phyloP scores from a whole-genome alignment of 2,329 filamentous ascomycete genomes.

The Neofusicoccum ribis region DNA sequence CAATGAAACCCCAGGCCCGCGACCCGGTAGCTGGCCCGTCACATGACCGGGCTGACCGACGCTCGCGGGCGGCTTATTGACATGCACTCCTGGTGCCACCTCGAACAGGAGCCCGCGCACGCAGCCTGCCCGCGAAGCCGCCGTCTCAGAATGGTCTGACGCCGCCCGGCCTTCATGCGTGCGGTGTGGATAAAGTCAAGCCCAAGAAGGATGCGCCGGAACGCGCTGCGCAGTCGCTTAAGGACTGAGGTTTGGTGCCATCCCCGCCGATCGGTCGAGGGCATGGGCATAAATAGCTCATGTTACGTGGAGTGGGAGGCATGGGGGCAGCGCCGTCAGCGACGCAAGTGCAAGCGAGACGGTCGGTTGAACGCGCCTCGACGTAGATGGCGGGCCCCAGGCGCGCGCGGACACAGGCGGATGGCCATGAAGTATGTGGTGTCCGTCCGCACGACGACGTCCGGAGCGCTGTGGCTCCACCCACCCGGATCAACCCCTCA shows the following conservation, averaged over 20 bases:
- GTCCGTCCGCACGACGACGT: neutral
- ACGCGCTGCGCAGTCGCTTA: neutral
- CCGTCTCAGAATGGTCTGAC: slow-evolving; percentile 9
- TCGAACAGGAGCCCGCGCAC: neutral
- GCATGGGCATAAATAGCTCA: slow-evolving; percentile 13
- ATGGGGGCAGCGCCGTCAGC: neutral
- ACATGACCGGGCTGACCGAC: neutral
- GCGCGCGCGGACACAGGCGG: neutral
- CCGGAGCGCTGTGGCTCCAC: neutral
- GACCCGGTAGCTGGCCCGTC: slow-evolving; percentile 7
- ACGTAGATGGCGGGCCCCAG: neutral
- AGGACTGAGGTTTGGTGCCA: neutral
- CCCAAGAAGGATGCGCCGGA: neutral
- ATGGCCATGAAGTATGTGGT: neutral
- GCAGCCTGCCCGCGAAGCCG: neutral
- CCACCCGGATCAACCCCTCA: slow-evolving; percentile 6
- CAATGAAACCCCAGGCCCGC: slow-evolving; percentile 5
- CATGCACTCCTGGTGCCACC: neutral
- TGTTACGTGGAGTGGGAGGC: neutral
- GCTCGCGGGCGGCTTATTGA: neutral
- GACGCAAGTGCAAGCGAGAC: neutral
- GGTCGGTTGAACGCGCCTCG: neutral
- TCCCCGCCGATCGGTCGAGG: neutral
- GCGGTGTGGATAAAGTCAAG: slow-evolving; percentile 9
- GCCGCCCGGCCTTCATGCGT: neutral